These are phyloP conservation scores for Termitomyces heimii DNA, from an alignment of 768 basidiomycete species.

Conservation along the genomic window DNA sequence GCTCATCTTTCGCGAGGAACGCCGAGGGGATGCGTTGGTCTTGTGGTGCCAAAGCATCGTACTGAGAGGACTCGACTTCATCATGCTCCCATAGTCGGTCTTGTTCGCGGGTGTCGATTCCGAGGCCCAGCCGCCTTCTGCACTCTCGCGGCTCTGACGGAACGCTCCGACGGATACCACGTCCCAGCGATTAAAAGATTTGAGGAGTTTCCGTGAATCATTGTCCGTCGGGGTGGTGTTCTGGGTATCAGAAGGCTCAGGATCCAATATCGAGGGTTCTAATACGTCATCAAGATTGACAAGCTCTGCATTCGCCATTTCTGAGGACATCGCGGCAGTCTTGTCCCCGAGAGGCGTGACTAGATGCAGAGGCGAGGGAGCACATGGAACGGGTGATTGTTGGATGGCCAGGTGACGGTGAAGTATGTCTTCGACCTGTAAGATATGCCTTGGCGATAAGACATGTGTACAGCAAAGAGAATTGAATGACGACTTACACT, in stretches of 20 bases:
- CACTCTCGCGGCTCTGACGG: slow-evolving; percentile 48
- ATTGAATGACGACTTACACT: slow-evolving; percentile 24
- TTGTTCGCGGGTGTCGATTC: slow-evolving; percentile 26
- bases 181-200: slow-evolving; percentile 66
- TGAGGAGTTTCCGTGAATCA: slow-evolving; percentile 36
- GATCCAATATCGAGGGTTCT: slow-evolving; percentile 65
- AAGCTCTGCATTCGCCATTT: slow-evolving; percentile 39
- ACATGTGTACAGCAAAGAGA: slow-evolving; percentile 3
- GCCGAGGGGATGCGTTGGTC: slow-evolving; percentile 15
- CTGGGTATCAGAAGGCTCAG: slow-evolving; percentile 35
- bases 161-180: slow-evolving; percentile 68
- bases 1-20: slow-evolving; percentile 24
- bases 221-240: slow-evolving; percentile 23
- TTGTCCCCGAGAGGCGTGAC: slow-evolving; percentile 8
- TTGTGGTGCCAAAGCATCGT: slow-evolving; percentile 49
- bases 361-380: slow-evolving; percentile 15
- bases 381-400: slow-evolving; percentile 18
- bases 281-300: slow-evolving; percentile 73
- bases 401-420: slow-evolving; percentile 25
- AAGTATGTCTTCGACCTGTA: slow-evolving; percentile 31
- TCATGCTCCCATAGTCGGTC: slow-evolving; percentile 40
- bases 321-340: slow-evolving; percentile 21
- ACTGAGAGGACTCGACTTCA: slow-evolving; percentile 52
- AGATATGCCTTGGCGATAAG: not conserved
- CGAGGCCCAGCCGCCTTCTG: slow-evolving; percentile 27